Evolutionary conservation across 2,329 filamentous ascomycete genomes (phyloP).

Genomic region (Diaporthe nobilis): DNA sequence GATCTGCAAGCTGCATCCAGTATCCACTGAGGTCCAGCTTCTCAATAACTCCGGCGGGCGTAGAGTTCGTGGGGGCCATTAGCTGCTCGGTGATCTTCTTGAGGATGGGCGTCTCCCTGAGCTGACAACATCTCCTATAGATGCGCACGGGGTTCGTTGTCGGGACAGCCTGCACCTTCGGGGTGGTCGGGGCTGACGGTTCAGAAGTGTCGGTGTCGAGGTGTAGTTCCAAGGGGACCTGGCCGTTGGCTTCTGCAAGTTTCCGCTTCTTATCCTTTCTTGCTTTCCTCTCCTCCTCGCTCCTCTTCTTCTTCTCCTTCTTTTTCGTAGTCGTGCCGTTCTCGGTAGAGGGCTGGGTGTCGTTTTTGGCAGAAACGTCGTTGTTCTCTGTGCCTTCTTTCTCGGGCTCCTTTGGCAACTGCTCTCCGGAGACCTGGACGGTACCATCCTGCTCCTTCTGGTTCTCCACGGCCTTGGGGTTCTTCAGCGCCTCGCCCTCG

Average conservation of each 20-base stretch:
- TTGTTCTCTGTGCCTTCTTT: conserved; percentile 51
- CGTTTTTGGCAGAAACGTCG: conserved; percentile 41
- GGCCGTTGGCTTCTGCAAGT: conserved; percentile 89
- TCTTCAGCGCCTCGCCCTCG: conserved; percentile 82
- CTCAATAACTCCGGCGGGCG: conserved; percentile 80
- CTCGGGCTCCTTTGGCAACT: conserved; percentile 56
- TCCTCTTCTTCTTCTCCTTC: conserved; percentile 96
- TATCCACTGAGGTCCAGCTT: conserved; percentile 89
- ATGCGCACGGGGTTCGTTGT: conserved; percentile 94
- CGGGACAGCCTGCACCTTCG: conserved; percentile 75
- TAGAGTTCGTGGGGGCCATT: conserved; percentile 75
- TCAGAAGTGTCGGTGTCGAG: conserved; percentile 75
- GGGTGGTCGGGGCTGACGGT: conserved; percentile 49
- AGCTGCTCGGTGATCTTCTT: conserved; percentile 95
- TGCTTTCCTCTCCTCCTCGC: conserved; percentile 92
- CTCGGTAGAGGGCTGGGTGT: conserved; percentile 31
- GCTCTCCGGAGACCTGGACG: conserved; percentile 59
- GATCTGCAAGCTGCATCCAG: conserved; percentile 84
- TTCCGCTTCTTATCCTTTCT: conserved; percentile 90
- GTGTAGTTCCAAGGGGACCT: conserved; percentile 86
- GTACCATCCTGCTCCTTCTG: conserved; percentile 63
- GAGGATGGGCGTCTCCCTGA: conserved; percentile 91
- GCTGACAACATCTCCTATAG: conserved; percentile 93
- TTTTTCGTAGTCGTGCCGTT: conserved; percentile 69
- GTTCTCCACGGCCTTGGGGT: conserved; percentile 71